These are phyloP conservation scores for Claviceps fusiformis DNA, from an alignment of 2,329 filamentous ascomycete genomes.

Conservation along the genomic window DNA sequence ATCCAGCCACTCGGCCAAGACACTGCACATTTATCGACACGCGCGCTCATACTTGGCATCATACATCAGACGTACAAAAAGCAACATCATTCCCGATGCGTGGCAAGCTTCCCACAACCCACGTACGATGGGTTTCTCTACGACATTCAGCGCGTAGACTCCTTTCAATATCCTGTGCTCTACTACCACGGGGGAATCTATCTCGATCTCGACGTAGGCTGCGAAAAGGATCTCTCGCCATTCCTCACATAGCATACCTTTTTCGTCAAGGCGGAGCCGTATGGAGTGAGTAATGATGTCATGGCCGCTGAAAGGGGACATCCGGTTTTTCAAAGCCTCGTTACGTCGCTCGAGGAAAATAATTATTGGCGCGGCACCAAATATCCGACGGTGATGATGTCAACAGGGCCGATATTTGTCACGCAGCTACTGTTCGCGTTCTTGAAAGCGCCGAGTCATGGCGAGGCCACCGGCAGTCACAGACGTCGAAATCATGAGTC, in stretches of 20 bases:
- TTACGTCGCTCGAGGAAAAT: neutral
- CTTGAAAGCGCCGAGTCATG: neutral
- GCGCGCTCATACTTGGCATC: neutral
- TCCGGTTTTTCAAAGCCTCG: neutral
- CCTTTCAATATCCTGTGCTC: conserved; percentile 68
- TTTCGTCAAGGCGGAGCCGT: neutral
- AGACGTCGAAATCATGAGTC: neutral
- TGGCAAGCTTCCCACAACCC: conserved; percentile 16
- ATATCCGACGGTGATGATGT: conserved; percentile 4
- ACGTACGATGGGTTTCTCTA: conserved; percentile 63
- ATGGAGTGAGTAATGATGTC: conserved; percentile 1
- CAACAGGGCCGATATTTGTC: conserved; percentile 1
- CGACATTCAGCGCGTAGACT: conserved; percentile 64
- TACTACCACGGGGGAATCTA: conserved; percentile 69
- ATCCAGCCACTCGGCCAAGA: neutral
- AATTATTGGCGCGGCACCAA: conserved; percentile 1
- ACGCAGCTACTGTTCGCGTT: neutral
- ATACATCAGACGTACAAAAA: conserved; percentile 4
- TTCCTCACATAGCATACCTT: neutral
- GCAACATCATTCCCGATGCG: neutral
- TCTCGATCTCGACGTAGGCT: conserved; percentile 52
- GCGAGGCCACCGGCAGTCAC: neutral
- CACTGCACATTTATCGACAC: neutral
- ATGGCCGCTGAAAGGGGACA: neutral
- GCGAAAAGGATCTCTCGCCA: neutral